Percentiles rank a stretch among this genome's conserved stretches.
phyloP scores from a whole-genome alignment of 2,329 filamentous ascomycete genomes.

The Rhytidhysteron rufulum region DNA sequence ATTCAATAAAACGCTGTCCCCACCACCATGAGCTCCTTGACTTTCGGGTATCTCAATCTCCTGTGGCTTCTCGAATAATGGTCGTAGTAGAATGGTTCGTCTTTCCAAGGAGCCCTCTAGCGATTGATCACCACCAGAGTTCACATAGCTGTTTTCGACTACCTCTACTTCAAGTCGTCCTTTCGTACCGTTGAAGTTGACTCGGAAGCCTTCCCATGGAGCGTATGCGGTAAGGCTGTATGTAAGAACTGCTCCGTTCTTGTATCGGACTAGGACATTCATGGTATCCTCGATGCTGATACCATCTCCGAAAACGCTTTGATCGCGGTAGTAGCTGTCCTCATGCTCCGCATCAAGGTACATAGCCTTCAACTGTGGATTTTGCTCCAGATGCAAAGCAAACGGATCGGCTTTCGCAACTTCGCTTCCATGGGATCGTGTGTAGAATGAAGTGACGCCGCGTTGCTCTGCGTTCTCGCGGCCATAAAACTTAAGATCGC shows the following conservation, averaged over 20 bases:
- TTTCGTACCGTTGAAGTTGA: conserved; percentile 56
- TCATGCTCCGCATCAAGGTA: conserved; percentile 63
- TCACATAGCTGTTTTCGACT: conserved; percentile 58
- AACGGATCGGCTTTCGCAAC: conserved; percentile 55
- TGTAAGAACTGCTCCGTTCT: conserved; percentile 54
- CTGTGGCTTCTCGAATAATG: too few species aligned
- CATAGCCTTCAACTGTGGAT: conserved; percentile 54
- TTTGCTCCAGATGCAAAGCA: conserved; percentile 53
- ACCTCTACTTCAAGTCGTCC: conserved; percentile 60
- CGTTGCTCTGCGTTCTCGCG: conserved; percentile 57
- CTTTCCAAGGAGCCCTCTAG: conserved; percentile 52
- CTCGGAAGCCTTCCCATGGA: conserved; percentile 59
- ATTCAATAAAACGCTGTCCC: too few species aligned
- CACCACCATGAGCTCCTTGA: too few species aligned
- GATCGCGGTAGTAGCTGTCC: conserved; percentile 59
- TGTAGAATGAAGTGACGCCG: conserved; percentile 51
- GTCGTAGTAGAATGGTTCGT: too few species aligned
- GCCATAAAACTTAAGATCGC: conserved; percentile 59
- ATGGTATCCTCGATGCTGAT: conserved; percentile 64
- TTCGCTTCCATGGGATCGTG: conserved; percentile 49
- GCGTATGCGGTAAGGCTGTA: conserved; percentile 60
- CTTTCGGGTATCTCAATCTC: too few species aligned
- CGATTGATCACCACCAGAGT: conserved; percentile 57
- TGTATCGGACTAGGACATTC: conserved; percentile 57
- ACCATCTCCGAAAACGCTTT: conserved; percentile 60